phyloP scores from a whole-genome alignment of 768 basidiomycete species.

The Gymnopilus dilepis region DNA sequence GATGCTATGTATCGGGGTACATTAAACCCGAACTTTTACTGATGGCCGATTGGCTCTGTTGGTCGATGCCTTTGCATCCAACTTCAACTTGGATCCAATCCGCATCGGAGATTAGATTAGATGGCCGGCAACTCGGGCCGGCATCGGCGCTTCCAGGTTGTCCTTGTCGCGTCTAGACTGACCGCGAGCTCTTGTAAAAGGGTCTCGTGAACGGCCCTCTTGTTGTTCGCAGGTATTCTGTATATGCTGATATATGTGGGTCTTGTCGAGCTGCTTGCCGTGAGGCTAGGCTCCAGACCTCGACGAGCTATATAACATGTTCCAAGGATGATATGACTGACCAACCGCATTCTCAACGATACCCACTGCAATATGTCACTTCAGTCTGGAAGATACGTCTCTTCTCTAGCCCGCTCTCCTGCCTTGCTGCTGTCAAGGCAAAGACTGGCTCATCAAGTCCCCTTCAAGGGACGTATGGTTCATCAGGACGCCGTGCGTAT shows the following conservation, averaged over 20 bases:
- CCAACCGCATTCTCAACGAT: no score
- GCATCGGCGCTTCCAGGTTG: constrained; percentile 14
- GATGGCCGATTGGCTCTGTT: no score
- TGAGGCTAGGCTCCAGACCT: not conserved
- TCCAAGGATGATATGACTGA: no score
- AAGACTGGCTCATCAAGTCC: constrained; percentile 7
- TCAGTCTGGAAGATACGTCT: not conserved
- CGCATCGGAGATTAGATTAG: not conserved
- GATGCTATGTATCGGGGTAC: no score
- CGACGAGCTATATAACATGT: not conserved
- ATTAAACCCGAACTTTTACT: no score
- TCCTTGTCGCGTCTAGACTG: constrained; percentile 1
- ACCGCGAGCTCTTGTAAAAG: no score
- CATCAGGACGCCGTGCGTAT: constrained; percentile 12
- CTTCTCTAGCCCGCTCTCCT: not conserved
- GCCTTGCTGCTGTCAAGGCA: not conserved
- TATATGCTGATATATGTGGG: not conserved
- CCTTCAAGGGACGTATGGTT: constrained; percentile 7
- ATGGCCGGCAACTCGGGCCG: constrained; percentile 4
- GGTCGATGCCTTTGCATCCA: no score
- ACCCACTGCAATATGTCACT: not conserved
- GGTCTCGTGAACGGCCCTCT: not conserved
- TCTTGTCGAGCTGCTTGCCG: not conserved
- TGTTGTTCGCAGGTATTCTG: not conserved
- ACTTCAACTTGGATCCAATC: no score